Base-by-base conservation (phyloP, 768 basidiomycete genomes). In the Chalciporus piperatus region DNA sequence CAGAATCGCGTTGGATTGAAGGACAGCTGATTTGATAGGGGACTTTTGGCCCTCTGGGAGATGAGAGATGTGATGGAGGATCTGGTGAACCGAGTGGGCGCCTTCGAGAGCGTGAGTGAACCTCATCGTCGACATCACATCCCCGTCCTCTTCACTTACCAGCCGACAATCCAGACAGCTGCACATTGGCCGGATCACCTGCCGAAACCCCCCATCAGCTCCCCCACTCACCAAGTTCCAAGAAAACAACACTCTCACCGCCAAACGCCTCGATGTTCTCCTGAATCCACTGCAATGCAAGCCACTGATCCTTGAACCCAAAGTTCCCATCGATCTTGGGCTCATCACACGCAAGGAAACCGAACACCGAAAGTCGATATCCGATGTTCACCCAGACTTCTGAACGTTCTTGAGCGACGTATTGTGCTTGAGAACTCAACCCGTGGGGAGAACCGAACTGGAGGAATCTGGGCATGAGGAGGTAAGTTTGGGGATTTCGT, bases 301-400 rank as follows among this genome's bases (percentile, higher is more conserved):
- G 58, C 87, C 88, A 90, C 58, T 85, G 86, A 59, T 90, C 89
- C 65, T 89, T 89, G 71, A 90, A 90, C 1, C 88, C 87, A 61
- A 84, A 89, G 59, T 91, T 91, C 8, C 89, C 87, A 16, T 72
- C 71, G 23, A 90, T 62, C 27, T 66, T 60, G 4, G 85, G 85
- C 51, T 78, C 64, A 45, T 85, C 83, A 55, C 76, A 77, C 0
- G 85, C 87, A 12, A 90, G 69, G 58, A 88, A 92, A 0, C 87
- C 87, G 56, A 89, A 83, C 1, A 77, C 87, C 0, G 85, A 87
- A 11, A 89, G 70, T 17, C 87, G 80, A 61, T 89, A 88, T 27
- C 85, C 87, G 12, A 89, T 78, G 59, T 87, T 85, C 8, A 90
- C 82, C 78, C 83, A 84, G 13, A 90, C 76, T 67, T 88, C 82